Evolutionary conservation across 2,329 filamentous ascomycete species (phyloP).

Genomic region (Colletotrichum trifolii): DNA sequence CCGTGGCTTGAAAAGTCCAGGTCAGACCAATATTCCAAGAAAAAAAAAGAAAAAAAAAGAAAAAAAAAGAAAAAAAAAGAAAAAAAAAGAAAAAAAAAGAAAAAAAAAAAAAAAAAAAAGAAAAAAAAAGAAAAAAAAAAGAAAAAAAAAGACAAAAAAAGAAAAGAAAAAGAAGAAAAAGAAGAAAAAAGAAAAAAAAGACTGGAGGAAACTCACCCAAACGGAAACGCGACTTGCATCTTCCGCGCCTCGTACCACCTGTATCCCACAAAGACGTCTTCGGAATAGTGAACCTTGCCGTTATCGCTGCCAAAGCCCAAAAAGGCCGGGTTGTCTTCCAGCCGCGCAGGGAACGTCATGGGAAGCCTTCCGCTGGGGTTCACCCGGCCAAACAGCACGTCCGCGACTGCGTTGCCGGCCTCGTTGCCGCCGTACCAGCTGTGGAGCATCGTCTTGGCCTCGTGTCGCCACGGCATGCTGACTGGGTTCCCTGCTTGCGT

Average conservation of each 20-base stretch:
- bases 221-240: conserved; percentile 71
- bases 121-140: too few relatives aligned
- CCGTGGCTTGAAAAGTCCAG: conserved; percentile 61
- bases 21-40: background rate
- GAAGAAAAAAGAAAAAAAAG: too few relatives aligned
- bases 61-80: too few relatives aligned
- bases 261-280: conserved; percentile 80
- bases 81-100: too few relatives aligned
- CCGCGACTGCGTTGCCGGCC: conserved; percentile 77
- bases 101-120: too few relatives aligned
- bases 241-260: conserved; percentile 74
- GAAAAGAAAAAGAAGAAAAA: too few relatives aligned
- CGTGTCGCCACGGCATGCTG: conserved; percentile 68
- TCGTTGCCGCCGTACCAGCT: conserved; percentile 84
- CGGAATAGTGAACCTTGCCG: conserved; percentile 74
- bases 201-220: conserved; percentile 51
- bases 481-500: conserved; percentile 78
- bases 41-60: too few relatives aligned
- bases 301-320: conserved; percentile 74
- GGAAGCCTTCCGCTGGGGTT: conserved; percentile 82
- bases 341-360: conserved; percentile 72
- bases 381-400: conserved; percentile 74
- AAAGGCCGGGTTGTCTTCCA: conserved; percentile 76
- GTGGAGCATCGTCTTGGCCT: conserved; percentile 67
- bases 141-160: too few relatives aligned